phyloP scores from a whole-genome alignment of 306 rosid genomes.

The Gastrolobium villosum region DNA sequence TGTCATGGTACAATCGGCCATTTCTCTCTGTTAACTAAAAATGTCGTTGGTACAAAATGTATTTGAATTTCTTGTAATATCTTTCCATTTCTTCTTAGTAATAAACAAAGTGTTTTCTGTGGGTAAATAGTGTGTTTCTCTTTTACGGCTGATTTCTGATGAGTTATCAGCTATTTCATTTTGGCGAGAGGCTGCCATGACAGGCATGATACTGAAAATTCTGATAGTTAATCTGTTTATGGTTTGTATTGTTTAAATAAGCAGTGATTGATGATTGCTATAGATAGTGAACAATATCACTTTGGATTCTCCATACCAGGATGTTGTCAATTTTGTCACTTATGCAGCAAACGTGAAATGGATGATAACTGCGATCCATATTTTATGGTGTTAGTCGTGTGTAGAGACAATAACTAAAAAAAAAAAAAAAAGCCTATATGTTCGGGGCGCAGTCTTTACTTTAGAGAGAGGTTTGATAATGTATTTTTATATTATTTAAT shows the following conservation, averaged over 20 bases:
- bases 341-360: conserved; percentile 30
- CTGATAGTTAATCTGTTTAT: conserved; percentile 16
- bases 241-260: conserved; percentile 33
- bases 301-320: conserved; percentile 40
- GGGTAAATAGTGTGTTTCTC: conserved; percentile 32
- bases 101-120: conserved; percentile 47
- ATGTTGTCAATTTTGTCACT: conserved; percentile 30
- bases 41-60: conserved; percentile 53
- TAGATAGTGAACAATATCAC: conserved; percentile 39
- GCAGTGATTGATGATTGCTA: conserved; percentile 26
- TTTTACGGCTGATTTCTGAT: conserved; percentile 36
- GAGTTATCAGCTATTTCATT: conserved; percentile 27
- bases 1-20: conserved; percentile 29
- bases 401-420: neutral
- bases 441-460: neutral
- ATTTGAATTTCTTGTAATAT: conserved; percentile 52
- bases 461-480: neutral
- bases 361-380: conserved; percentile 27
- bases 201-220: conserved; percentile 1
- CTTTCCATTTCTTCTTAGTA: conserved; percentile 44
- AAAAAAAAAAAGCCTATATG: too few relatives aligned
- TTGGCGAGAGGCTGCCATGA: conserved; percentile 25
- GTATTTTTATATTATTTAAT: too few relatives aligned
- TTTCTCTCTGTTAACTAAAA: conserved; percentile 32
- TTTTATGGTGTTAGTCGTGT: conserved; percentile 4